Evolutionary conservation across 169 alveolate species (phyloP).

Genomic region (Theileria parva): DNA sequence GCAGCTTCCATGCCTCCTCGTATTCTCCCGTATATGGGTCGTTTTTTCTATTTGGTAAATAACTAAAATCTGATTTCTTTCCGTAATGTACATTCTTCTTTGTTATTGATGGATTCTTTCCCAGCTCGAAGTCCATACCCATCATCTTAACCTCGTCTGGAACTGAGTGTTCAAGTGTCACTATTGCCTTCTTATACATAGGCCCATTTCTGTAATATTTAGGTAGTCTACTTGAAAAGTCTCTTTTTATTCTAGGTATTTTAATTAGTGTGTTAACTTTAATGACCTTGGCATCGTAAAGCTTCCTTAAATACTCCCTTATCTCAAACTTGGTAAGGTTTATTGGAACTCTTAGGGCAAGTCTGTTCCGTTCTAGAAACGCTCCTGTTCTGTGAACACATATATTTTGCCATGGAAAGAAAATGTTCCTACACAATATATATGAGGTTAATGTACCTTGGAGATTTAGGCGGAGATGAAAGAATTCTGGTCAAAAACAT

Average conservation of each 20-base stretch:
- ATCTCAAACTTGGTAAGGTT: constrained; percentile 84
- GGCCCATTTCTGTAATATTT: constrained; percentile 83
- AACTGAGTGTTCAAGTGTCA: constrained; percentile 81
- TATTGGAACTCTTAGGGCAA: constrained; percentile 85
- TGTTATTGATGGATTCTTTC: constrained; percentile 80
- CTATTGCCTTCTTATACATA: constrained; percentile 84
- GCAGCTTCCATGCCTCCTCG: constrained; percentile 72
- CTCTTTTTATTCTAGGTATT: constrained; percentile 78
- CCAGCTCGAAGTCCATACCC: constrained; percentile 74
- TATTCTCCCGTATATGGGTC: constrained; percentile 63
- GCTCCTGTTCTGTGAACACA: constrained; percentile 82
- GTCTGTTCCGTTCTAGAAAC: constrained; percentile 79
- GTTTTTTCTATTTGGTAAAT: constrained; percentile 43
- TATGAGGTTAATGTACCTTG: constrained; percentile 51
- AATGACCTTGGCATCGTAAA: constrained; percentile 82
- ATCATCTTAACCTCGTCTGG: constrained; percentile 86
- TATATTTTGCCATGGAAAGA: constrained; percentile 86
- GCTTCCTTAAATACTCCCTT: constrained; percentile 80
- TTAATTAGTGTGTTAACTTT: constrained; percentile 81
- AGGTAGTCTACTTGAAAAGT: constrained; percentile 65
- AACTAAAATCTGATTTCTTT: constrained; percentile 68
- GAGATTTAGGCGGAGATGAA: constrained; percentile 72
- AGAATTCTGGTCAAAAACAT: constrained; percentile 35
- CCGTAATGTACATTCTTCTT: constrained; percentile 80
- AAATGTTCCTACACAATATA: constrained; percentile 75